Base-by-base conservation (phyloP, 768 basidiomycete genomes). In the Suillus cothurnatus region DNA sequence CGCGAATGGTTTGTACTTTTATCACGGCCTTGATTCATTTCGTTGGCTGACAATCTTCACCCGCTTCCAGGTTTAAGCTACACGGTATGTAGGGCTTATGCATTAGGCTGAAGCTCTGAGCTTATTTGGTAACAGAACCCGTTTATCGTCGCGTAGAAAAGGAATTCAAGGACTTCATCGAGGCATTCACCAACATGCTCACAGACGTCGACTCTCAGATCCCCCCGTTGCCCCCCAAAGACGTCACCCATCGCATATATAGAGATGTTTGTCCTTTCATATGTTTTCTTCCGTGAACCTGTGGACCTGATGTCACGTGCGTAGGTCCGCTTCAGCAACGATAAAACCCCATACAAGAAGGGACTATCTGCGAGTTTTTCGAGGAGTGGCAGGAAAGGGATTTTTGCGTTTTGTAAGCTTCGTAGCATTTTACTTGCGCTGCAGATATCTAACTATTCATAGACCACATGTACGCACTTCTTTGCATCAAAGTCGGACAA, bases 301-400 rank as follows among this genome's bases (percentile, higher is more conserved):
- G 15, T 6, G 6, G 3, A 14, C 19, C 26, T 59, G 19, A 59
- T 43, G 19, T 59, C 19, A 12, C 15, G 19, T 19, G 39, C 3
- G 28, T 41, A 94, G 92, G 76, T 97, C 28, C 86, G 95, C 17
- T 97, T 97, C 77, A 94, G 92, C 72, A 93, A 93, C 64, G 92
- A 95, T 74, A 96, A 95, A 79, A 99, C 97, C 6, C 97, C 97
- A 0, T 99, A 99, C 81, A 99, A 99, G 78, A 85, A 76, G 7
- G 82, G 83, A 12, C 84, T 98, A 38, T 90, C 91, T 0, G 92
- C 93, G 0, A 91, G 89, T 62, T 93, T 96, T 69, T 95, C 94
- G 4, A 82, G 97, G 56, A 91, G 91, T 34, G 97, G 97, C 3
- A 80, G 92, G 49, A 99, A 98, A 72, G 94, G 96, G 0, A 86